phyloP scores from a whole-genome alignment of 352 stramenopile genomes.

The Phytophthora litchii region DNA sequence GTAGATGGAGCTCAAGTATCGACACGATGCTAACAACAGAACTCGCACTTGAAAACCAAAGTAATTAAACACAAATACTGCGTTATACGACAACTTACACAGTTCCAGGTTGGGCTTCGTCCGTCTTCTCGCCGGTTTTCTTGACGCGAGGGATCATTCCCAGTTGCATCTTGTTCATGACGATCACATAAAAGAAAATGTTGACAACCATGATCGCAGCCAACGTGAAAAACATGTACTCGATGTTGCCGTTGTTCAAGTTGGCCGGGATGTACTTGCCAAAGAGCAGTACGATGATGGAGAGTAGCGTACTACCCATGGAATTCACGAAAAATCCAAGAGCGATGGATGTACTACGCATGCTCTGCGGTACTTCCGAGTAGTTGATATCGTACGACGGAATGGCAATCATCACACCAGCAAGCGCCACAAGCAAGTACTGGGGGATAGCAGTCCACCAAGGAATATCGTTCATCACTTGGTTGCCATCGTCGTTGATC shows the following conservation, averaged over 20 bases:
- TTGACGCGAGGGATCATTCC: conserved; percentile 29
- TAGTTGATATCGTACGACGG: conserved; percentile 51
- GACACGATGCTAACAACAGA: too few species aligned
- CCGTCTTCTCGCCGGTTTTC: conserved; percentile 6
- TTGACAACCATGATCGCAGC: conserved; percentile 43
- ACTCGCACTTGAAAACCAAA: too few species aligned
- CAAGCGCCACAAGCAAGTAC: conserved; percentile 46
- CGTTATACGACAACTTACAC: conserved; percentile 11
- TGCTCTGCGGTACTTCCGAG: conserved; percentile 44
- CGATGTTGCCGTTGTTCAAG: conserved; percentile 32
- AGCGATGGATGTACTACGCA: conserved; percentile 44
- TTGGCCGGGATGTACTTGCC: conserved; percentile 51
- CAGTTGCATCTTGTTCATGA: conserved; percentile 46
- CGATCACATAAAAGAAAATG: conserved; percentile 30
- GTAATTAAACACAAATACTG: background rate
- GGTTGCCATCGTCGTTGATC: conserved; percentile 36
- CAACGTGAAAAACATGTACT: conserved; percentile 51
- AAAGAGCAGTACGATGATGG: conserved; percentile 70
- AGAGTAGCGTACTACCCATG: conserved; percentile 62
- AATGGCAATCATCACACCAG: conserved; percentile 47
- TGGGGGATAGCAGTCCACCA: conserved; percentile 44
- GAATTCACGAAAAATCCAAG: conserved; percentile 50
- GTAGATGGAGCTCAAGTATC: too few species aligned
- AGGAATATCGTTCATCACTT: conserved; percentile 29
- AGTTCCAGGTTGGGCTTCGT: conserved; percentile 8